Conservation (phyloP, 768 basidiomycete genomes). For the Gymnopilus junonius region DNA sequence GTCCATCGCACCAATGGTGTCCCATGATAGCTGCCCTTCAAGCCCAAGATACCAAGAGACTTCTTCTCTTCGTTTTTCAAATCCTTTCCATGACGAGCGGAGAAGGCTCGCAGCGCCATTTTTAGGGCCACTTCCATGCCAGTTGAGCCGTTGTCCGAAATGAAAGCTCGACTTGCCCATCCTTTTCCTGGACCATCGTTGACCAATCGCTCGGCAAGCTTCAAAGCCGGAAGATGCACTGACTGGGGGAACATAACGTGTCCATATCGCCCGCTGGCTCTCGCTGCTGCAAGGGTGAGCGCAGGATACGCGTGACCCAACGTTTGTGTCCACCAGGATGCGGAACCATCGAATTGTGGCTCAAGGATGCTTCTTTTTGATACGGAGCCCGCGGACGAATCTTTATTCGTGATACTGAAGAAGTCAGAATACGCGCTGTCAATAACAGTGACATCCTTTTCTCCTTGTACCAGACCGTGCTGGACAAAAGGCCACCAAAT, state of each 20-base stretch:
- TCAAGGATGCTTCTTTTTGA: constrained; percentile 36
- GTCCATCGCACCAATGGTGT: constrained; percentile 98
- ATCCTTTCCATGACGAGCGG: constrained; percentile 39
- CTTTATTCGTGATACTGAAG: constrained; percentile 72
- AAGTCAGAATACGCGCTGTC: constrained; percentile 90
- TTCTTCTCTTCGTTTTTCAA: constrained; percentile 45
- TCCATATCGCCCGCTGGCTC: constrained; percentile 91
- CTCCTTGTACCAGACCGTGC: constrained; percentile 70
- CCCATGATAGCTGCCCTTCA: constrained; percentile 97
- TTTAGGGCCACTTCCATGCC: constrained; percentile 98
- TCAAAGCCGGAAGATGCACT: constrained; percentile 83
- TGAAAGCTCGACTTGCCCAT: constrained; percentile 93
- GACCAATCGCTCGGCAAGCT: constrained; percentile 80
- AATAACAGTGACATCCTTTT: constrained; percentile 83
- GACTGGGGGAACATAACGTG: constrained; percentile 97
- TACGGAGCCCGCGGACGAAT: constrained; percentile 18
- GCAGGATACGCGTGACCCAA: constrained; percentile 82
- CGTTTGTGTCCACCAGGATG: constrained; percentile 98
- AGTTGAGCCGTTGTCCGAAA: constrained; percentile 94
- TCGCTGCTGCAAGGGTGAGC: constrained; percentile 85
- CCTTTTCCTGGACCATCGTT: constrained; percentile 78
- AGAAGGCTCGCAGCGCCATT: constrained; percentile 86
- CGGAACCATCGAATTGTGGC: constrained; percentile 86
- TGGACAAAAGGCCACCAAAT: constrained; percentile 99
- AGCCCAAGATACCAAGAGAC: constrained; percentile 76